A percentile compares a stretch with the other conserved stretches of the same genome.
Evolutionary conservation across 768 basidiomycete genomes (phyloP).

Genomic region (Tylopilus subfusipes): DNA sequence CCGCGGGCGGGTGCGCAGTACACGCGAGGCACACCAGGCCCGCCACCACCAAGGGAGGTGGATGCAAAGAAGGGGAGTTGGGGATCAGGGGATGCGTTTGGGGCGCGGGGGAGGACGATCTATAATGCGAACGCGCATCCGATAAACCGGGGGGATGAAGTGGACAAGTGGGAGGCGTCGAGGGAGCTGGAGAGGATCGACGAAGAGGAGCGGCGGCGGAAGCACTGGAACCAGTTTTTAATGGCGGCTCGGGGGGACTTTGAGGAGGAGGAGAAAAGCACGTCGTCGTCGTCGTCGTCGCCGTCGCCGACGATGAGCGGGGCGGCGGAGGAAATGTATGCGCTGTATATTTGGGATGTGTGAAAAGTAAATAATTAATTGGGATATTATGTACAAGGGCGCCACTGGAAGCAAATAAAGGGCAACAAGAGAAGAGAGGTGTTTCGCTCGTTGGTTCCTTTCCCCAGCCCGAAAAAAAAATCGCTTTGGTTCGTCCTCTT

Average conservation of each 20-base stretch:
- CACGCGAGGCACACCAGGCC: background rate
- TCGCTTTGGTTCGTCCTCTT: slow-evolving; percentile 19
- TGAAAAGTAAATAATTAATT: slow-evolving; percentile 4
- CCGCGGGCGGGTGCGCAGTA: slow-evolving; percentile 16
- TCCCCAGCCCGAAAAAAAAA: slow-evolving; percentile 46
- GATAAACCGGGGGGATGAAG: background rate
- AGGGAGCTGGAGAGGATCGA: slow-evolving; percentile 20
- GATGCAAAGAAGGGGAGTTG: background rate
- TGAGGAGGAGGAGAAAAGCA: background rate
- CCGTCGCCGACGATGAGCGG: background rate
- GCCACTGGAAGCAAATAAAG: slow-evolving; percentile 37
- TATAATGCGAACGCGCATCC: slow-evolving; percentile 16
- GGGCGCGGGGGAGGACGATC: slow-evolving; percentile 28
- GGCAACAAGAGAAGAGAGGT: slow-evolving; percentile 14
- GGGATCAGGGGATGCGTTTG: slow-evolving; percentile 3
- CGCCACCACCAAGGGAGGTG: background rate
- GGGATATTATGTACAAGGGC: background rate
- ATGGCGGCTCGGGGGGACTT: slow-evolving; percentile 3
- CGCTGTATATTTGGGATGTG: slow-evolving; percentile 34
- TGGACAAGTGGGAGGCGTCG: background rate
- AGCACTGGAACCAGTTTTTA: slow-evolving; percentile 2
- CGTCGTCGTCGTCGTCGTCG: background rate
- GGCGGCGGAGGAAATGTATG: slow-evolving; percentile 36
- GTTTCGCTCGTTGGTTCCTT: slow-evolving; percentile 21
- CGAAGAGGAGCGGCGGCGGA: slow-evolving; percentile 16